Percentiles rank a stretch among this genome's conserved stretches.
These are phyloP conservation scores for Penicillium sp. DNA, from an alignment of 2,329 filamentous ascomycete species.

Conservation along the genomic window DNA sequence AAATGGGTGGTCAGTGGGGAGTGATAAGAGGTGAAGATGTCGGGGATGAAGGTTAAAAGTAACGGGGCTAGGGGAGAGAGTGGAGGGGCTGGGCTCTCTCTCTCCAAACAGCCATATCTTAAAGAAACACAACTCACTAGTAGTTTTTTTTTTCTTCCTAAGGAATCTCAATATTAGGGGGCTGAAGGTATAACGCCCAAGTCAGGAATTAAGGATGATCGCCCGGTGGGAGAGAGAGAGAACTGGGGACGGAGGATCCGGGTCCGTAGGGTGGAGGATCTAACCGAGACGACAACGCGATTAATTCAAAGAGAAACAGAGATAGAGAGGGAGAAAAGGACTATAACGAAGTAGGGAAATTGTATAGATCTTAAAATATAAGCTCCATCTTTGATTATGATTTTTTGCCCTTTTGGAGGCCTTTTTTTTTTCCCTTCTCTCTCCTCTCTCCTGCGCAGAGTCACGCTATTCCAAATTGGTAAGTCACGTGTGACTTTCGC, in stretches of 20 bases:
- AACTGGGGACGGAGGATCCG: constrained; percentile 30
- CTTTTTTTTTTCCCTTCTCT: constrained; percentile 3
- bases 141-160: neutral
- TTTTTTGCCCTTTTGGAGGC: constrained; percentile 2
- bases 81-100: constrained; percentile 35
- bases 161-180: neutral
- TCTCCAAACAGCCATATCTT: neutral
- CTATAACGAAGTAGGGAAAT: neutral
- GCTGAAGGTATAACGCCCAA: constrained; percentile 20
- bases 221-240: constrained; percentile 26
- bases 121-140: constrained; percentile 1
- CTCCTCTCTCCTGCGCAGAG: constrained; percentile 6
- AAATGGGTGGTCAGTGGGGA: constrained; percentile 15
- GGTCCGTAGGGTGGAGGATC: constrained; percentile 27
- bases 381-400: constrained; percentile 2
- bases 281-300: constrained; percentile 22
- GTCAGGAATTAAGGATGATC: constrained; percentile 25
- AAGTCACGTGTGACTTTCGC: constrained; percentile 18
- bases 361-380: constrained; percentile 5
- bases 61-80: constrained; percentile 24
- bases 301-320: neutral
- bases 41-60: constrained; percentile 12
- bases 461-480: constrained; percentile 20
- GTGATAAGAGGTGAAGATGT: constrained; percentile 16
- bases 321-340: neutral